Evolutionary conservation across 2,329 filamentous ascomycete species (phyloP).

Genomic region (Pezicula radicicola): DNA sequence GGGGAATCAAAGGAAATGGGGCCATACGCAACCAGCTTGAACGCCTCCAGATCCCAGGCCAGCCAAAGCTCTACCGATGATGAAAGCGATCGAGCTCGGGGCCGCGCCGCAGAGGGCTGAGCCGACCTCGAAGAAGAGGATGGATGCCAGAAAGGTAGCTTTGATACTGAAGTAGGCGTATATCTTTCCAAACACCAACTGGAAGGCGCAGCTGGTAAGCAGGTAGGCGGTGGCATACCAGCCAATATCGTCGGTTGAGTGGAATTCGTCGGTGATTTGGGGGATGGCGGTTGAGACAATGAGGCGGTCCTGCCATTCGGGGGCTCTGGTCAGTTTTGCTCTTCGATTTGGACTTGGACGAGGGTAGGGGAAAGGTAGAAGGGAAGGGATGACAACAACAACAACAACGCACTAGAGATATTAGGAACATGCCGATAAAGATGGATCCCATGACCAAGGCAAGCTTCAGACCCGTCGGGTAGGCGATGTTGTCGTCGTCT

Average conservation of each 20-base stretch:
- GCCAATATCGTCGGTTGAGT: conserved; percentile 35
- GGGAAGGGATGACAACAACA: too few species aligned
- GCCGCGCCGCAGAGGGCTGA: conserved; percentile 44
- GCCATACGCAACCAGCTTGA: conserved; percentile 4
- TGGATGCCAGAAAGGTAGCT: conserved; percentile 27
- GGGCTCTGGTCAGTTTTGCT: not conserved
- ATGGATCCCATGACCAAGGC: not conserved
- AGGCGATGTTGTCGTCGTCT: not conserved
- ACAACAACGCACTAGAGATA: not conserved
- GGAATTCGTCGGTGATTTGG: conserved; percentile 28
- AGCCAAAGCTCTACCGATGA: conserved; percentile 45
- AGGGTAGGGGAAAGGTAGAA: too few species aligned
- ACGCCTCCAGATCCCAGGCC: conserved; percentile 47
- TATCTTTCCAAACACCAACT: conserved; percentile 16
- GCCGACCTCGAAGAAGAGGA: conserved; percentile 45
- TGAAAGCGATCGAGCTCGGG: conserved; percentile 38
- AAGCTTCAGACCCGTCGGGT: not conserved
- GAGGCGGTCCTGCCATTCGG: conserved; percentile 22
- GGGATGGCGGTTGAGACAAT: conserved; percentile 31
- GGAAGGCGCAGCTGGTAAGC: conserved; percentile 25
- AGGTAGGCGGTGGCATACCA: conserved; percentile 38
- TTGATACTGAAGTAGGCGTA: conserved; percentile 20
- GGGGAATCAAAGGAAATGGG: not conserved
- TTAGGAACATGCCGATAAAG: conserved; percentile 19
- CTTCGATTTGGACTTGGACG: not conserved